These are phyloP conservation scores for Neoboletus magnificus DNA, from an alignment of 768 basidiomycete genomes.

Conservation along the genomic window DNA sequence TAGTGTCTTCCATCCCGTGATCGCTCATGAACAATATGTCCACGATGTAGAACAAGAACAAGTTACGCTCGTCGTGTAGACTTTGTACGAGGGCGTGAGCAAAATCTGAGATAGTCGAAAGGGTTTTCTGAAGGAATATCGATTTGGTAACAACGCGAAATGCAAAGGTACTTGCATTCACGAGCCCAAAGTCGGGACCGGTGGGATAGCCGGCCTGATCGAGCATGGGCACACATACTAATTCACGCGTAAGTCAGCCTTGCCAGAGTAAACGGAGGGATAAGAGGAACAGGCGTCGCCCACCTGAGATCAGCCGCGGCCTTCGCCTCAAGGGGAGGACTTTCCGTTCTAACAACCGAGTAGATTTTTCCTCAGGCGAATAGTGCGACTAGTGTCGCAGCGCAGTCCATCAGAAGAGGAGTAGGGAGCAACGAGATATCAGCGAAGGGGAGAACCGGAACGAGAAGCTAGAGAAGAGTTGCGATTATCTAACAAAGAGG, in stretches of 20 bases:
- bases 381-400: not conserved
- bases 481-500: too few relatives aligned
- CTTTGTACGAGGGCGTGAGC: conserved; percentile 43
- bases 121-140: conserved; percentile 47
- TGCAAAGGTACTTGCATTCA: conserved; percentile 52
- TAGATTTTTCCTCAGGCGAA: conserved; percentile 48
- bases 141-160: not conserved
- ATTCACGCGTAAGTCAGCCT: not conserved
- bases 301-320: conserved; percentile 73
- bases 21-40: conserved; percentile 86
- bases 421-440: too few relatives aligned
- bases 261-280: not conserved
- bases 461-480: too few relatives aligned
- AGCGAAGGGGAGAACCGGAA: too few relatives aligned
- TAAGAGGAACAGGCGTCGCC: conserved; percentile 1
- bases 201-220: conserved; percentile 76
- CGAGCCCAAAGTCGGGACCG: conserved; percentile 61
- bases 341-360: conserved; percentile 74
- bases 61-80: conserved; percentile 64
- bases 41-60: conserved; percentile 75
- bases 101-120: conserved; percentile 64
- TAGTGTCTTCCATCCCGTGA: conserved; percentile 85
- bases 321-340: conserved; percentile 57
- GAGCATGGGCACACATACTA: conserved; percentile 79
- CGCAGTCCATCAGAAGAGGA: not conserved